Evolutionary conservation across 139 green algal genomes (phyloP), one percentile per base, ranked within the genome.

Genomic region (Chlorella sp.): DNA sequence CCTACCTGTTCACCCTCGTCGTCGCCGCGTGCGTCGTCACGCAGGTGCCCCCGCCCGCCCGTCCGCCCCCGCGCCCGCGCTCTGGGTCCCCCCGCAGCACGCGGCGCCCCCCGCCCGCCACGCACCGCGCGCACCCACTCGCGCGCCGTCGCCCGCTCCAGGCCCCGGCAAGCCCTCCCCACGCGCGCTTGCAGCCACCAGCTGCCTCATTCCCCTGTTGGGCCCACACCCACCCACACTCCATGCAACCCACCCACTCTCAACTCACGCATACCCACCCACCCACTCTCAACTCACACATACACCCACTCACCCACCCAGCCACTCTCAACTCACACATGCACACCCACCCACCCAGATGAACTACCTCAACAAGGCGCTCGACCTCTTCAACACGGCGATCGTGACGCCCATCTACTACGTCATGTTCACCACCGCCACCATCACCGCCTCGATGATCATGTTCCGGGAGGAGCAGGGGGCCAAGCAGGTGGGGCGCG

Each of bases 321-420:
- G 25, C 36, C 38, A 9, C 38, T 25, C 36, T 1, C 45, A 12
- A 23, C 35, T 67, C 60, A 8, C 48, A 5, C 66, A 27, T n/a
- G n/a, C n/a, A n/a, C n/a, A n/a, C n/a, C 42, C 29, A 35, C 17
- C 17, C 38, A 35, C 48, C 15, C 53, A 78, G 60, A 78, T 78
- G 72, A 78, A 78, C 72, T 78, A 78, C 72, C 61, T 78, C 33
- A 78, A 78, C 72, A 68, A 68, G 45, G 72, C 95, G 1, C 83
- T 99, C 53, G 95, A 99, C 86, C 74, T 97, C 53, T 99, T 97
- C 86, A 99, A 98, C 87, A 98, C 95, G 7, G 95, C 95, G 7
- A 92, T 99, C 31, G 95, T 99, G 9, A 94, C 86, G 21, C 95
- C 95, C 46, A 94, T 99, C 33, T 99, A 99, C 81, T 99, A 99